Base-by-base conservation (phyloP, 208 protist species). In the Wallacemonas sp. region DNA sequence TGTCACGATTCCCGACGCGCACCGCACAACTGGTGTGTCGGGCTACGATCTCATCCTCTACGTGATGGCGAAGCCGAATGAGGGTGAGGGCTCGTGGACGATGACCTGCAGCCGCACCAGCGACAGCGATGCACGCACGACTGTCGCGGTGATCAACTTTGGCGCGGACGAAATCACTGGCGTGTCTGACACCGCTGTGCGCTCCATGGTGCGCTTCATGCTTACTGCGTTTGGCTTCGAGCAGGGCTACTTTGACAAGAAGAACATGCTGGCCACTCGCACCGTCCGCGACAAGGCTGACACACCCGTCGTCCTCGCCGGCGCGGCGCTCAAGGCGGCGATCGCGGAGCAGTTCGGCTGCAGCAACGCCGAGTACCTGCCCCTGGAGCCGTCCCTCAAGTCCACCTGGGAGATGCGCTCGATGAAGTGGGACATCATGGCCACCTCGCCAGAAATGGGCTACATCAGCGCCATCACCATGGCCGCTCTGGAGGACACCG, bases 371-470 rank as follows among this genome's bases (percentile, higher is more conserved):
- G 36, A 41, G 36, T 41, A 17, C 36, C n/a, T n/a, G n/a, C n/a
- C n/a, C n/a, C 6, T 41, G 6, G 36, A 41, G 36, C 6, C 14
- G 6, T 6, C 9, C 9, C 9, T 17, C 1, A 3, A 23, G n/a
- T 91, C 83, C 12, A 83, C 92, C 70, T 94, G 88, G 88, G 69
- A 88, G 63, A 49, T 68, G 21, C 57, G 74, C 21, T 74, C 74
- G 24, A 62, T 76, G 17, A 69, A 66, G 16, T n/a, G n/a, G n/a
- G 76, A 92, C 27, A 85, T 85, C 23, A 94, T 94, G 85, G 47
- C 71, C 19, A 78, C 66, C 11, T 33, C 54, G 5, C 29, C 46
- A 11, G 16, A 17, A 16, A 48, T 24, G 38, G 58, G 0, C 17
- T 85, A 19, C 52, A 76, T 68, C 49, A 80, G 32, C 48, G 70